Evolutionary conservation across 768 basidiomycete genomes (phyloP), one percentile per base, ranked within the genome.

Genomic region (Trametes cinnabarina): DNA sequence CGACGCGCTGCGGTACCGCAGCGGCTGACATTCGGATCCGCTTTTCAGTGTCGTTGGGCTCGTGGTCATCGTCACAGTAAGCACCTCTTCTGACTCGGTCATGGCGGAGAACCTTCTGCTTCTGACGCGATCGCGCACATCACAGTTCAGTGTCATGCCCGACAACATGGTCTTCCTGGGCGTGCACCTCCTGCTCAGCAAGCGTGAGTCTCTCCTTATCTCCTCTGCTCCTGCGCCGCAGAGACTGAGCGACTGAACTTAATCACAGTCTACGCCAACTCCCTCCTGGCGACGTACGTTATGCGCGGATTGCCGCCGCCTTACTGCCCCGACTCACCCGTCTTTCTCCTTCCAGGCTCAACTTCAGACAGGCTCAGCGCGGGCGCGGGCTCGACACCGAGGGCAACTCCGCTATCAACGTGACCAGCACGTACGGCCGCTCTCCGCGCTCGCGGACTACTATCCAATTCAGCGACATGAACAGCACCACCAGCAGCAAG

Each of bases 151-250:
- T 9, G 39, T 20, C 30, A 61, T 61, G 51, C 55, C 51, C 3
- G 22, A 52, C 23, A 62, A 62, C 51, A 62, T 62, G 60, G 35
- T 62, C 30, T 62, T 57, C 47, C 50, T 62, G 42, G 49, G 51
- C 30, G 22, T 62, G 34, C 60, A 62, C 34, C 55, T 57, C n/a
- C 56, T 62, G 10, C 55, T 62, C 39, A 62, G 60, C 41, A 62
- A 62, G 44, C 51, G 60, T 57, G 25, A 23, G 60, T 35, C 10
- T 32, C 28, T 2, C 41, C 26, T 22, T 4, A 12, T 22, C 15
- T 9, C 40, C 19, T 14, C n/a, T n/a, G n/a, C n/a, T n/a, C n/a
- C n/a, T n/a, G 30, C 30, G 12, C 30, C 30, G 30, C 30, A n/a
- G n/a, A n/a, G n/a, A n/a, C n/a, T n/a, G 2, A 10, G 25, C 26